Conservation (phyloP, 2,329 filamentous ascomycete genomes). For the Aaosphaeria pasadenensis region DNA sequence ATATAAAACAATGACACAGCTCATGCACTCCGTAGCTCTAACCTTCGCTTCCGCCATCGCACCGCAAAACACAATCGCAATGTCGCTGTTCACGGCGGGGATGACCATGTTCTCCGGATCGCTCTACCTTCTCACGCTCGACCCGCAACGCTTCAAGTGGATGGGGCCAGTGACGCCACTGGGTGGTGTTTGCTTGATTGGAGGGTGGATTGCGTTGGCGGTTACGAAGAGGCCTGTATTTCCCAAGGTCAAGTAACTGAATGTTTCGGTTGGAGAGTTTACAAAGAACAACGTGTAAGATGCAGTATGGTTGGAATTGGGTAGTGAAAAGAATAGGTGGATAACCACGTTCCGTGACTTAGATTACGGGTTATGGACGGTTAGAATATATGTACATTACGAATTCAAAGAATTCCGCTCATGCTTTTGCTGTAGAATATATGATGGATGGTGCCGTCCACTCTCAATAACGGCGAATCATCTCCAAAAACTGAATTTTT, state of each 20-base stretch:
- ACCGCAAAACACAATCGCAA: constrained; percentile 56
- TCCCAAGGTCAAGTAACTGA: constrained; percentile 11
- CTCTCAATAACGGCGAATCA: too few relatives aligned
- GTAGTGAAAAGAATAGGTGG: too few relatives aligned
- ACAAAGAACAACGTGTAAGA: too few relatives aligned
- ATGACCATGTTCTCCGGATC: constrained; percentile 67
- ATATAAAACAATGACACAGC: constrained; percentile 48
- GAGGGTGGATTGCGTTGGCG: constrained; percentile 57
- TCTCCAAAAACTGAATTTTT: too few relatives aligned
- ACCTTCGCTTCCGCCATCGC: constrained; percentile 54
- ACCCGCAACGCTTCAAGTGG: constrained; percentile 57
- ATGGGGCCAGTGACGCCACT: constrained; percentile 65
- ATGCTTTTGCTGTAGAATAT: too few relatives aligned
- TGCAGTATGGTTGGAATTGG: too few relatives aligned
- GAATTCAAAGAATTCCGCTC: too few relatives aligned
- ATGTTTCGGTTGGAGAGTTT: neutral
- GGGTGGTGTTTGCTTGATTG: constrained; percentile 63
- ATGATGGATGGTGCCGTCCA: too few relatives aligned
- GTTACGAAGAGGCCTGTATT: constrained; percentile 31
- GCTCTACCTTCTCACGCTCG: constrained; percentile 63
- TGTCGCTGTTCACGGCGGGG: constrained; percentile 59
- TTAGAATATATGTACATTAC: too few relatives aligned
- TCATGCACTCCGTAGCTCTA: constrained; percentile 61
- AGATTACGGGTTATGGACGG: too few relatives aligned
- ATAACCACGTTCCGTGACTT: too few relatives aligned